Percentiles rank a stretch among this genome's conserved stretches.
Conservation (phyloP, 1,284 basidiomycete genomes). For the Ustilago loliicola region DNA sequence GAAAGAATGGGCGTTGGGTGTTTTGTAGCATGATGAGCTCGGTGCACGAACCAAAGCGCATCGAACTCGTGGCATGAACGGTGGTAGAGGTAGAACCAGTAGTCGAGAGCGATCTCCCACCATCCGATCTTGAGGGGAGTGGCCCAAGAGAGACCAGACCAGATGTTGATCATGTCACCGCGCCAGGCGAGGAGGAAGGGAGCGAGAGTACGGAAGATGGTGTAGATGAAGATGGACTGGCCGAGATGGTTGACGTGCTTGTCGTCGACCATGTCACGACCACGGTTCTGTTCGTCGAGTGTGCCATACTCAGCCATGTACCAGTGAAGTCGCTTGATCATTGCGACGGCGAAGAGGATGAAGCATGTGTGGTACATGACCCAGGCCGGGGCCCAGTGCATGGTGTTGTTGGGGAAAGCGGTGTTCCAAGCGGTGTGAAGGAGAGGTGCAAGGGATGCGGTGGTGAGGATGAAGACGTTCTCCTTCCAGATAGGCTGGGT, state of each 20-base stretch:
- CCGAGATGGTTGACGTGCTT: conserved; percentile 67
- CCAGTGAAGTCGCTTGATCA: conserved; percentile 59
- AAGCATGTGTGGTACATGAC: conserved; percentile 60
- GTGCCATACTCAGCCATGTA: conserved; percentile 61
- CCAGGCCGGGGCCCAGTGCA: conserved; percentile 63
- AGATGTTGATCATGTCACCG: conserved; percentile 60
- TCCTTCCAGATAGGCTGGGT: conserved; percentile 57
- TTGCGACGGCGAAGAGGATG: conserved; percentile 54
- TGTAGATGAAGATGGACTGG: conserved; percentile 66
- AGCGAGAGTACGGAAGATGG: conserved; percentile 62
- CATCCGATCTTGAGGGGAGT: conserved; percentile 62
- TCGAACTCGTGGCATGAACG: conserved; percentile 60
- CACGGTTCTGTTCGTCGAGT: conserved; percentile 66
- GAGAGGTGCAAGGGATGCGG: conserved; percentile 48
- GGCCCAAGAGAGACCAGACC: conserved; percentile 54
- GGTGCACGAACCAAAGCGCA: conserved; percentile 58
- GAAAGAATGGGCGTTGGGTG: conserved; percentile 63
- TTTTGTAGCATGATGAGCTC: conserved; percentile 63
- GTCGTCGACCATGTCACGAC: conserved; percentile 66
- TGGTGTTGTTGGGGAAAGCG: conserved; percentile 53
- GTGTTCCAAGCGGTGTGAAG: conserved; percentile 58
- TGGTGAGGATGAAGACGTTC: conserved; percentile 60
- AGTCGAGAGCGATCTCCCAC: conserved; percentile 64
- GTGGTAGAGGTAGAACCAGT: conserved; percentile 66
- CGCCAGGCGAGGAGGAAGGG: conserved; percentile 64